Percentiles rank a stretch among this genome's conserved stretches.
These are phyloP conservation scores for Adiantum capillusveneris DNA, from an alignment of 75 land plant species.

Conservation along the genomic window DNA sequence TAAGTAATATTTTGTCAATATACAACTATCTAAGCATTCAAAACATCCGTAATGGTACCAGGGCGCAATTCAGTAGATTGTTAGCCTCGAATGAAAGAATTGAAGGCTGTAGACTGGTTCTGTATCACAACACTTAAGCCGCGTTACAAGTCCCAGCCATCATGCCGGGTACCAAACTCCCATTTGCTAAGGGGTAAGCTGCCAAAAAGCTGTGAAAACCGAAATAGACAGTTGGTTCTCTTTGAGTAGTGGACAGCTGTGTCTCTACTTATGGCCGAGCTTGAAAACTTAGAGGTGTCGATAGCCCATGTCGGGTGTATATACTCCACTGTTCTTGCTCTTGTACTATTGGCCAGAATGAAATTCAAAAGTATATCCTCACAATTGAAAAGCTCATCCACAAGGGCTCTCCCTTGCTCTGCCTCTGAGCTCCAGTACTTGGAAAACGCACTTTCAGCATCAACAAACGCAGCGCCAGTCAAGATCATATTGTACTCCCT, in stretches of 20 bases:
- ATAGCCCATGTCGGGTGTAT: slow-evolving; percentile 82
- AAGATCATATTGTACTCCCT: slow-evolving; percentile 78
- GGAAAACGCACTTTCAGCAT: slow-evolving; percentile 52
- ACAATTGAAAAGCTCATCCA: slow-evolving; percentile 73
- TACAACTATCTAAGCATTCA: too few relatives aligned
- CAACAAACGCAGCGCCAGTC: slow-evolving; percentile 94
- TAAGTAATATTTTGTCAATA: too few relatives aligned
- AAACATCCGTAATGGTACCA: too few relatives aligned
- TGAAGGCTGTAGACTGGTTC: too few relatives aligned
- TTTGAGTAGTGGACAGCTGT: slow-evolving; percentile 56
- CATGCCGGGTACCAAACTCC: slow-evolving; percentile 51
- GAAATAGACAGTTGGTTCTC: slow-evolving; percentile 52
- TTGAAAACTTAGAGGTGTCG: slow-evolving; percentile 79
- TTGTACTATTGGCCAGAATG: slow-evolving; percentile 63
- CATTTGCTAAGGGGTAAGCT: slow-evolving; percentile 39
- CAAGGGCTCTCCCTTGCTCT: slow-evolving; percentile 48
- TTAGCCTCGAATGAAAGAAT: too few relatives aligned
- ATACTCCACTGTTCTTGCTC: slow-evolving; percentile 61
- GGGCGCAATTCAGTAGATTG: too few relatives aligned
- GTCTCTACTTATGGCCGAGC: slow-evolving; percentile 76
- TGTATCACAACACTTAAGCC: too few relatives aligned
- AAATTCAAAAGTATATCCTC: slow-evolving; percentile 88
- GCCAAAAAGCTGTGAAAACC: slow-evolving; percentile 64
- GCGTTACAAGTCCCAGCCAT: slow-evolving; percentile 60
- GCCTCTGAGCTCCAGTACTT: slow-evolving; percentile 76